Evolutionary conservation across 1,284 basidiomycete species (phyloP), one percentile per base, ranked within the genome.

Genomic region (Hortiboletus rubellus): DNA sequence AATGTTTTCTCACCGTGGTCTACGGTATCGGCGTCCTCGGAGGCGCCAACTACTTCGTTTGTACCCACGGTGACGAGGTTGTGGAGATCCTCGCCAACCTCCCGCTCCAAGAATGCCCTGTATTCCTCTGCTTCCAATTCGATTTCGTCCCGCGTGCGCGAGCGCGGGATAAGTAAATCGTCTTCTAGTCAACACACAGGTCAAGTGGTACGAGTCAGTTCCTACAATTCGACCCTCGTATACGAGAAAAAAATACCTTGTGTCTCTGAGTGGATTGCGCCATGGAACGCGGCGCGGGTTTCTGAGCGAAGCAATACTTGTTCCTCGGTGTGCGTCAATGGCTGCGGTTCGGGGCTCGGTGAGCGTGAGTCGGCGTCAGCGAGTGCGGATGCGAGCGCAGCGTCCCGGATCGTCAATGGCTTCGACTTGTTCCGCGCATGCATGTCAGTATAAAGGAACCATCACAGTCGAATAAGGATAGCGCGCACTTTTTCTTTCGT

Each of bases 101-200:
- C 91, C 27, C 89, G 82, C 67, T 94, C 78, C 61, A 97, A 73
- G 69, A 92, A 97, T 7, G 80, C 77, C 31, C 84, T 82, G 68
- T 97, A 98, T 66, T 94, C 91, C 60, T 88, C 84, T 62, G 89
- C 87, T 64, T 93, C 91, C 44, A 76, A 72, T 62, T 91, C 87
- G 9, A 82, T 68, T 66, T 94, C 92, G 50, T 90, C 92, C 63
- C 86, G 83, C 1, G 85, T 87, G 73, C 87, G 89, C 59, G 89
- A 89, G 40, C 92, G 81, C 6, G 85, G 83, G 31, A 90, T 77
- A 27, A 94, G 79, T 8, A 95, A 74, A 42, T 82, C 86, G 3
- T 80, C 80, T 9, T 83, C 84, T 75, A 76, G 15, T 42, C 10
- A 22, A 45, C 40, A 44, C 18, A 40, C 31, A 41, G 33, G 17